These are phyloP conservation scores for Evernia prunastri DNA, from an alignment of 495 filamentous ascomycete genomes.

Conservation along the genomic window DNA sequence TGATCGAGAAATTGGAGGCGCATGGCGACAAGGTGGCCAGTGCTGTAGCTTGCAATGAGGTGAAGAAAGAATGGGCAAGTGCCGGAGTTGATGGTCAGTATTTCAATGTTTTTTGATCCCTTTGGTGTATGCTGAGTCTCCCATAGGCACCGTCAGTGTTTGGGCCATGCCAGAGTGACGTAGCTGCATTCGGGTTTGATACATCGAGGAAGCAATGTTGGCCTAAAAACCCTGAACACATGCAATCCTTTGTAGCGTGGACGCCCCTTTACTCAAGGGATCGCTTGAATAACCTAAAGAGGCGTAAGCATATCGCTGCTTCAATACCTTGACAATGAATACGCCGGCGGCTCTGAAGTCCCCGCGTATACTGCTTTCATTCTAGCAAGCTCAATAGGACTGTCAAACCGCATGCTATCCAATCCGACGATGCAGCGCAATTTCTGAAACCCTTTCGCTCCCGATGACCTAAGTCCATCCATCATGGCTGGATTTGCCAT, in stretches of 20 bases:
- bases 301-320: neutral
- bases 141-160: slow-evolving; percentile 24
- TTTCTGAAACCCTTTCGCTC: neutral
- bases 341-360: neutral
- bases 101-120: neutral
- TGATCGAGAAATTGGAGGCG: slow-evolving; percentile 54
- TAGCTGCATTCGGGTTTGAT: neutral
- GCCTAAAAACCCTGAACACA: neutral
- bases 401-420: neutral
- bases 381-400: neutral
- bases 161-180: slow-evolving; percentile 24
- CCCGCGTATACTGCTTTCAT: neutral
- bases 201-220: neutral
- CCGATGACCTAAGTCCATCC: neutral
- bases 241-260: neutral
- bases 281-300: neutral
- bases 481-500: slow-evolving; percentile 13
- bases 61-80: slow-evolving; percentile 57
- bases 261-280: neutral
- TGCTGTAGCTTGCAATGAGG: slow-evolving; percentile 66
- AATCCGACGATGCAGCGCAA: neutral
- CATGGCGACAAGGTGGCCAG: slow-evolving; percentile 53
- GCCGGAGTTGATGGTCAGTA: slow-evolving; percentile 54
- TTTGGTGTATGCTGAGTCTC: slow-evolving; percentile 1
- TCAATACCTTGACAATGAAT: neutral